Conservation (phyloP, 2,329 filamentous ascomycete genomes). For the Colletotrichum theobromicola region DNA sequence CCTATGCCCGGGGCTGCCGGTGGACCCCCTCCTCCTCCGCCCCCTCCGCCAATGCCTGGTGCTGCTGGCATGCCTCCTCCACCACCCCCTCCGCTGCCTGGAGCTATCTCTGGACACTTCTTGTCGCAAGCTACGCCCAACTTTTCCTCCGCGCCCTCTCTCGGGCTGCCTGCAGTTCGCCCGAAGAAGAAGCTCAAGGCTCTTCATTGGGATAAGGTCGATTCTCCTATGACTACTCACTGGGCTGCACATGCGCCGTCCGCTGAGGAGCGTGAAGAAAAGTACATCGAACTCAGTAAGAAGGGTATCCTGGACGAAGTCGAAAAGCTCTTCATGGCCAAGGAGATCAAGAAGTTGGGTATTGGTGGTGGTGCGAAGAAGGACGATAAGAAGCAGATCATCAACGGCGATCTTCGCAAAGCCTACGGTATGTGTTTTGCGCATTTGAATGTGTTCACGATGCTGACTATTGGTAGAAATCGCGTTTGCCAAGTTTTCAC, state of each 20-base stretch:
- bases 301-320: slow-evolving; percentile 98
- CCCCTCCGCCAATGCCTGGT: slow-evolving; percentile 46
- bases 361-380: slow-evolving; percentile 70
- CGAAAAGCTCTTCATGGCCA: slow-evolving; percentile 95
- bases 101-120: slow-evolving; percentile 77
- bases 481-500: slow-evolving; percentile 91
- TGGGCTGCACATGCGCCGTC: slow-evolving; percentile 90
- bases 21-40: slow-evolving; percentile 54
- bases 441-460: not conserved
- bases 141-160: slow-evolving; percentile 55
- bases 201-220: slow-evolving; percentile 98
- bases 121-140: slow-evolving; percentile 68
- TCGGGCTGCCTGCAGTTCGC: slow-evolving; percentile 79
- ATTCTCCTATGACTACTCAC: slow-evolving; percentile 87
- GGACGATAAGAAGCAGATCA: slow-evolving; percentile 97
- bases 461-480: slow-evolving; percentile 63
- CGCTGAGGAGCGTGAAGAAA: slow-evolving; percentile 90
- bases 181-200: slow-evolving; percentile 99
- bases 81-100: slow-evolving; percentile 54
- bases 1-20: slow-evolving; percentile 35
- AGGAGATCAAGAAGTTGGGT: slow-evolving; percentile 90
- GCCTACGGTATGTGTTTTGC: slow-evolving; percentile 68
- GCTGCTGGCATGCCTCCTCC: slow-evolving; percentile 50
- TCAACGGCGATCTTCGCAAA: slow-evolving; percentile 87
- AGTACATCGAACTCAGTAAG: slow-evolving; percentile 89